Conservation (phyloP, 495 filamentous ascomycete genomes). For the Penicillium diatomitis region DNA sequence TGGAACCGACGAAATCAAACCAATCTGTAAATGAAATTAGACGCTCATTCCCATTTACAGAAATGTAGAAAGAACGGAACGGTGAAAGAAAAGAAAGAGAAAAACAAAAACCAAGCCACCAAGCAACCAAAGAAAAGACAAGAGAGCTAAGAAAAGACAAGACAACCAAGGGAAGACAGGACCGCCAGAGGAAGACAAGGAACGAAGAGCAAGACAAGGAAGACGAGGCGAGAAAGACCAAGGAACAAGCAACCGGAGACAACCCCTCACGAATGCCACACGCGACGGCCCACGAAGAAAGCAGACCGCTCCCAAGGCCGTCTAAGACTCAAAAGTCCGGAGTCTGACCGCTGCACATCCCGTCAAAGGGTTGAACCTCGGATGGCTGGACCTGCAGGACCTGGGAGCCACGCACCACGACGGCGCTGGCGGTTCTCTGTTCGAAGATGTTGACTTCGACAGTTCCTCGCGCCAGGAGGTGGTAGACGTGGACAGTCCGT, state of each 20-base stretch:
- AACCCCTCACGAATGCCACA: background rate
- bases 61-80: background rate
- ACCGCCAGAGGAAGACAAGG: background rate
- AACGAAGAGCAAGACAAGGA: background rate
- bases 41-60: no score
- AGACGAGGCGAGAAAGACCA: background rate
- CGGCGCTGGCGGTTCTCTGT: slow-evolving; percentile 19
- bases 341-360: background rate
- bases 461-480: slow-evolving; percentile 53
- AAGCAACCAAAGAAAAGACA: background rate
- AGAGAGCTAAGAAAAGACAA: background rate
- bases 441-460: slow-evolving; percentile 64
- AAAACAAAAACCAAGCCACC: background rate
- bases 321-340: background rate
- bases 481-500: slow-evolving; percentile 60
- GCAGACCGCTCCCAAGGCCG: no score
- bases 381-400: background rate
- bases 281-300: no score
- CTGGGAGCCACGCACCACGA: slow-evolving; percentile 12
- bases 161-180: background rate
- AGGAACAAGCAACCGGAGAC: background rate
- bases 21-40: no score
- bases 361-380: background rate
- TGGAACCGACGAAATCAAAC: no score
- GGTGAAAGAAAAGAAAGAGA: background rate